Base-by-base conservation (phyloP, 306 rosid genomes). In the Prunus salicina region DNA sequence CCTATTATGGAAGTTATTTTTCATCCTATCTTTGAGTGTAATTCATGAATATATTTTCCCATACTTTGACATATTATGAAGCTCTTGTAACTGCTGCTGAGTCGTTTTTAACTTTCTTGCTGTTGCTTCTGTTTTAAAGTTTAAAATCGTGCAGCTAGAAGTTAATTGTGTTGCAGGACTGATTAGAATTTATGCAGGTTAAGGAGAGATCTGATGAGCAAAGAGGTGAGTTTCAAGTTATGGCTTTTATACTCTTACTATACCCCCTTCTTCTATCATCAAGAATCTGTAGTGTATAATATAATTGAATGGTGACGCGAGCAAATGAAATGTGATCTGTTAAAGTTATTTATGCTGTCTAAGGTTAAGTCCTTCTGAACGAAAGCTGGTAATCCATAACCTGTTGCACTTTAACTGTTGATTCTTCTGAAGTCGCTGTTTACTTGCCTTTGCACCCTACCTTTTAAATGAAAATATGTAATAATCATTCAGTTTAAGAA, bases 121-220 rank as follows among this genome's bases (percentile, higher is more conserved):
- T 2, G 3, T 16, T 67, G 43, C 10, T 66, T 74, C 20, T 41
- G 24, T 15, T 9, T 64, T 27, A 55, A 57, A 16, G 45, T 32
- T 57, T 43, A 12, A 50, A 72, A 12, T n/a, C n/a, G 10, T 13
- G 28, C 30, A 41, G 67, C n/a, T 41, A n/a, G 51, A 56, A 55
- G 27, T 46, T 71, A 27, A 27, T 65, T 27, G 0, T 52, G 34
- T 9, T 14, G 9, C n/a, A 49, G 67, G 75, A 55, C 58, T 52
- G 24, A 85, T 72, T 73, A 77, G 68, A 79, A 61, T 73, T 71
- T 79, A 60, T 84, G 80, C 90, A 92, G 97, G 87, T 74, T 66
- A 80, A 60, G 57, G 88, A 80, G 69, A 84, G 55, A 65, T 65
- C 25, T 66, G 75, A 69, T 47, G 83, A 60, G 57, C 72, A 51